These are phyloP conservation scores for Alternaria infectoria DNA, from an alignment of 2,329 filamentous ascomycete species.

Conservation along the genomic window DNA sequence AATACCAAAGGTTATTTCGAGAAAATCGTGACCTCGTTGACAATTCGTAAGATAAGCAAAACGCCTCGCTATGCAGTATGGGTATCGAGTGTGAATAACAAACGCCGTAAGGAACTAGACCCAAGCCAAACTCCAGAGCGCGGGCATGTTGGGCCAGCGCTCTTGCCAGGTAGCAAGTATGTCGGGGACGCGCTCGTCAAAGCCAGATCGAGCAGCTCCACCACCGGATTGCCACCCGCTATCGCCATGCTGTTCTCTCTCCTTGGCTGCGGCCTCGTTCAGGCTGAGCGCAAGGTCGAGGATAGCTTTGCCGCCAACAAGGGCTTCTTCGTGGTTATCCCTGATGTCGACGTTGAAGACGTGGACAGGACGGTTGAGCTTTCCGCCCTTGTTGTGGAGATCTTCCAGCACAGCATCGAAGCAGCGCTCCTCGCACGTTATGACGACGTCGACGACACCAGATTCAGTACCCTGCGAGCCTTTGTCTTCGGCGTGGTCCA, in stretches of 20 bases:
- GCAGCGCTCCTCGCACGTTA: slow-evolving; percentile 96
- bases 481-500: slow-evolving; percentile 73
- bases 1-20: background rate
- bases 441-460: slow-evolving; percentile 89
- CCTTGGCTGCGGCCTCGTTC: slow-evolving; percentile 79
- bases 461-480: slow-evolving; percentile 83
- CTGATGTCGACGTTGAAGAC: slow-evolving; percentile 99
- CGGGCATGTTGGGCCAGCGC: slow-evolving; percentile 87
- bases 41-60: background rate
- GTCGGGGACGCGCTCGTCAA: slow-evolving; percentile 92
- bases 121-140: slow-evolving; percentile 94
- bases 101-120: slow-evolving; percentile 60
- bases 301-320: slow-evolving; percentile 88
- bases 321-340: slow-evolving; percentile 96
- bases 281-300: slow-evolving; percentile 86
- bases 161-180: slow-evolving; percentile 94
- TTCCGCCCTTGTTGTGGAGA: slow-evolving; percentile 81
- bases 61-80: slow-evolving; percentile 34
- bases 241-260: slow-evolving; percentile 70
- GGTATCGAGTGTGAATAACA: slow-evolving; percentile 24
- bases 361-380: slow-evolving; percentile 90
- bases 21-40: background rate
- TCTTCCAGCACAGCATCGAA: slow-evolving; percentile 99
- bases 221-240: slow-evolving; percentile 70
- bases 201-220: slow-evolving; percentile 69